Conservation (phyloP, 805 yeast species). For the Priceomyces melissophilus region DNA sequence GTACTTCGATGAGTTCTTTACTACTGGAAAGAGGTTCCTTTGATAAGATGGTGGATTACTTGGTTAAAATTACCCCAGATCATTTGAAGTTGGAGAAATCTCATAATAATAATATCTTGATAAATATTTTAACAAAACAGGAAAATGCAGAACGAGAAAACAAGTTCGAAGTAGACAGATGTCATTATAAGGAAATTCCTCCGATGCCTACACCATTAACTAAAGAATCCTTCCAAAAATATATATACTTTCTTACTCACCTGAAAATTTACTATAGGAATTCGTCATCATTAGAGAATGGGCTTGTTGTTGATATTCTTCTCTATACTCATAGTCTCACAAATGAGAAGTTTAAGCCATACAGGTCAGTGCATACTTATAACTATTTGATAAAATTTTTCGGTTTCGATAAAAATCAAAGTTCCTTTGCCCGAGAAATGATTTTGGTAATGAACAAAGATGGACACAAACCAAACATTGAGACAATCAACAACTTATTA, state of each 20-base stretch:
- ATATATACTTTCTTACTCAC: constrained; percentile 36
- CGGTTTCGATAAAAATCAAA: constrained; percentile 39
- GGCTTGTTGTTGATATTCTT: constrained; percentile 35
- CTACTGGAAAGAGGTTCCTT: constrained; percentile 27
- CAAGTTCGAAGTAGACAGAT: constrained; percentile 16
- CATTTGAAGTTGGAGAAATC: constrained; percentile 18
- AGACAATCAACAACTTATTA: constrained; percentile 36
- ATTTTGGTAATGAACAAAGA: constrained; percentile 40
- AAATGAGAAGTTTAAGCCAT: constrained; percentile 25
- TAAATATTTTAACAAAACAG: constrained; percentile 18
- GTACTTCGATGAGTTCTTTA: constrained; percentile 19
- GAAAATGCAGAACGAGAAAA: constrained; percentile 13
- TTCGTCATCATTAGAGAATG: constrained; percentile 30
- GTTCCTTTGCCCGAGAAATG: constrained; percentile 36
- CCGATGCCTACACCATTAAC: constrained; percentile 27
- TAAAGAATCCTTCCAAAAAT: constrained; percentile 26
- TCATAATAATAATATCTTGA: constrained; percentile 11
- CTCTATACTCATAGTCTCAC: constrained; percentile 35
- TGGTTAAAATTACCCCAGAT: constrained; percentile 31
- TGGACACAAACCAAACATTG: constrained; percentile 37
- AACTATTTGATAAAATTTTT: constrained; percentile 38
- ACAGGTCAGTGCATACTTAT: constrained; percentile 33
- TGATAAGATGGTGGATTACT: constrained; percentile 28
- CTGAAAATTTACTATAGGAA: constrained; percentile 27
- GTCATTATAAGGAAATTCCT: constrained; percentile 30